Percentiles rank a stretch among this genome's conserved stretches.
phyloP scores from a whole-genome alignment of 23 red algal genomes.

The Gracilaria gracilis region DNA sequence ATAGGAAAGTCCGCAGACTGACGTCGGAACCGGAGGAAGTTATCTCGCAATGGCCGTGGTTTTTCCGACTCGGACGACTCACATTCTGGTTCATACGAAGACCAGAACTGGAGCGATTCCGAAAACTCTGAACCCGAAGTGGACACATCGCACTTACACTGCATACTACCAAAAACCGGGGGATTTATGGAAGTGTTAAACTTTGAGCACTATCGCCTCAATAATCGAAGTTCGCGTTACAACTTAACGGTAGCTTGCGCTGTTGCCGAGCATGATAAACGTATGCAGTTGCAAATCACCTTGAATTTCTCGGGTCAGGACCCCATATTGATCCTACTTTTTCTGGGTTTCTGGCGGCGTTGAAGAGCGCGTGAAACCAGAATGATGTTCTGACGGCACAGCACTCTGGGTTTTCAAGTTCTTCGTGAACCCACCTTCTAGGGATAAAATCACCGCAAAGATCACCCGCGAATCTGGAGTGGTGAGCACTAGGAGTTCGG shows the following conservation, averaged over 20 bases:
- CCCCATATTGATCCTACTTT: slow-evolving; percentile 8
- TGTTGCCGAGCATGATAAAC: slow-evolving; percentile 7
- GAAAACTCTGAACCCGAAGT: no score
- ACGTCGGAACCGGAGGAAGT: no score
- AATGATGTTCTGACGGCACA: slow-evolving; percentile 16
- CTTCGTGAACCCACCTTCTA: not conserved
- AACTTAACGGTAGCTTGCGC: not conserved
- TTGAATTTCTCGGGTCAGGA: slow-evolving; percentile 12
- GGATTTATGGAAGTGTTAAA: slow-evolving; percentile 16
- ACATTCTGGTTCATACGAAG: no score
- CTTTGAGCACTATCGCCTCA: slow-evolving; percentile 6
- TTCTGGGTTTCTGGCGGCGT: slow-evolving; percentile 18
- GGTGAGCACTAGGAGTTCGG: not conserved
- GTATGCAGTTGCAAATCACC: slow-evolving; percentile 28
- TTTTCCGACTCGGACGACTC: no score
- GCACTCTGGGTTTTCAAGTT: slow-evolving; percentile 42
- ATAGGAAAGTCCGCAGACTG: no score
- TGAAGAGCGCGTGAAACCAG: slow-evolving; percentile 27
- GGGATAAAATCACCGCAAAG: not conserved
- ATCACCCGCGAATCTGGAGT: slow-evolving; percentile 14
- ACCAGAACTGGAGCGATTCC: no score
- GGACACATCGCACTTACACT: no score
- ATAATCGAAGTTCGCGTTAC: not conserved
- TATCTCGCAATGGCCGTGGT: no score
- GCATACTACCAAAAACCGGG: no score